Percentiles rank a stretch among this genome's conserved stretches.
Conservation (phyloP, 2,329 filamentous ascomycete genomes). For the Exserohilum rostratum region DNA sequence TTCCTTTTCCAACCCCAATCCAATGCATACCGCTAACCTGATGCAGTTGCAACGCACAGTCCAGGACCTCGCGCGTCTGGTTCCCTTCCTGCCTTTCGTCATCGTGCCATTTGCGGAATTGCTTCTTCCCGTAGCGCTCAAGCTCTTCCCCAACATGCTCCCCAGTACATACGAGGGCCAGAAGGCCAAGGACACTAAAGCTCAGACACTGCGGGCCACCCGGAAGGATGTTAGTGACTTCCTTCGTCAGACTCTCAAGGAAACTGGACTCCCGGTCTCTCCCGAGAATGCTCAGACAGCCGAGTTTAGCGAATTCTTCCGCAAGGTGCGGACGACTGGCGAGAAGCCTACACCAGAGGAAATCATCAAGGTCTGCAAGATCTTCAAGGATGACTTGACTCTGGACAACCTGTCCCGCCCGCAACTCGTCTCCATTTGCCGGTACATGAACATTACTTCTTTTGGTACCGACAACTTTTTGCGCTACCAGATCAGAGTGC, state of each 20-base stretch:
- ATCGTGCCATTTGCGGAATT: constrained; percentile 96
- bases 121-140: constrained; percentile 86
- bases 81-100: constrained; percentile 96
- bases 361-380: constrained; percentile 98
- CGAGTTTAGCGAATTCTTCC: constrained; percentile 96
- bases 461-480: constrained; percentile 98
- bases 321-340: constrained; percentile 84
- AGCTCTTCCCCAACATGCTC: constrained; percentile 94
- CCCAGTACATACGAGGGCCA: constrained; percentile 96
- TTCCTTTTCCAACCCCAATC: neutral
- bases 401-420: constrained; percentile 95
- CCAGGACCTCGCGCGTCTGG: constrained; percentile 87
- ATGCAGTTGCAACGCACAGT: constrained; percentile 80
- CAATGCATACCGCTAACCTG: constrained; percentile 15
- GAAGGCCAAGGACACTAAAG: constrained; percentile 88
- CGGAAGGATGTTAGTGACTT: constrained; percentile 94
- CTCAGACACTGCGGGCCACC: constrained; percentile 77
- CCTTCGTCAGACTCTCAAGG: constrained; percentile 83
- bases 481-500: constrained; percentile 93
- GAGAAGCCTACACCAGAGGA: constrained; percentile 87
- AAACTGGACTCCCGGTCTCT: constrained; percentile 90
- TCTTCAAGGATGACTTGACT: constrained; percentile 97
- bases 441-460: constrained; percentile 96
- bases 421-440: constrained; percentile 95
- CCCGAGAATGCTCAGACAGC: constrained; percentile 84